Conservation (phyloP, 1,284 basidiomycete genomes). For the Irpex sp. region DNA sequence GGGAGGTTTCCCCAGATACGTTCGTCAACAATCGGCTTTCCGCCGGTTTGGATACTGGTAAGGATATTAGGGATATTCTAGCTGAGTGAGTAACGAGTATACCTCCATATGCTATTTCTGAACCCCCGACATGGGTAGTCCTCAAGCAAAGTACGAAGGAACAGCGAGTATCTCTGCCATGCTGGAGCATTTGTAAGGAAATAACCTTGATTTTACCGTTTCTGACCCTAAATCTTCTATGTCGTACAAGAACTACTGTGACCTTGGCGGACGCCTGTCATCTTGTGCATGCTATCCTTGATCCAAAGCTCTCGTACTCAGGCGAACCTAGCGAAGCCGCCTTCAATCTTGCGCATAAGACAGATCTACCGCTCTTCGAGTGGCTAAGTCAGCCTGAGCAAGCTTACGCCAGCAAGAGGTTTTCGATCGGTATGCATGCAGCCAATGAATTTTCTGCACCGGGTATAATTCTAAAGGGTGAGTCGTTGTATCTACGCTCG, state of each 20-base stretch:
- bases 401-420: background rate
- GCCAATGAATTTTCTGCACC: background rate
- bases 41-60: conserved; percentile 22
- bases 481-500: background rate
- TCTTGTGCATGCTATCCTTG: background rate
- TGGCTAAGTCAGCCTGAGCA: conserved; percentile 6
- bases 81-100: conserved; percentile 5
- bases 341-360: conserved; percentile 5
- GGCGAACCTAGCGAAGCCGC: conserved; percentile 12
- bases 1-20: conserved; percentile 21
- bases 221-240: background rate
- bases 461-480: background rate
- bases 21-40: conserved; percentile 26
- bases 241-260: background rate
- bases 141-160: conserved; percentile 7
- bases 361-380: conserved; percentile 1
- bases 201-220: too few species aligned
- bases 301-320: conserved; percentile 18
- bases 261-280: background rate
- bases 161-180: conserved; percentile 12
- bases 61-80: conserved; percentile 17
- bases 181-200: background rate
- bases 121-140: background rate
- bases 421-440: background rate
- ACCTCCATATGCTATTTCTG: background rate